phyloP scores from a whole-genome alignment of 805 yeast genomes.

The Myxozyma sirexii region DNA sequence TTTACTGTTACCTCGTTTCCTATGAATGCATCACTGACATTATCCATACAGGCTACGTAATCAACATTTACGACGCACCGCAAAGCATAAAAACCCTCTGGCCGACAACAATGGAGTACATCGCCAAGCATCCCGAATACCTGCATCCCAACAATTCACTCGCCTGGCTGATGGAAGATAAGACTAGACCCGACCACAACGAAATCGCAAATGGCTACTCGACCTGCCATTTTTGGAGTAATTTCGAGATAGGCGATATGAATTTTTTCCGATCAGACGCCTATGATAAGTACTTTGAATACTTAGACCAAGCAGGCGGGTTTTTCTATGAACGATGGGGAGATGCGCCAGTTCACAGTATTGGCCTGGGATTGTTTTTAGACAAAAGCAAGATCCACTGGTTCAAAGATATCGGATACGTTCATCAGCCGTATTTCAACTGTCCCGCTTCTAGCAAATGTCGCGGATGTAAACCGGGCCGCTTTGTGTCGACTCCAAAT shows the following conservation, averaged over 20 bases:
- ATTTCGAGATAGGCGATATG: conserved; percentile 83
- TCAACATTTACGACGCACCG: conserved; percentile 70
- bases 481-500: conserved; percentile 55
- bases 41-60: conserved; percentile 52
- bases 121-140: conserved; percentile 59
- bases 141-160: conserved; percentile 62
- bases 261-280: conserved; percentile 75
- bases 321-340: conserved; percentile 94
- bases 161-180: conserved; percentile 63
- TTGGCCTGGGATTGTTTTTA: conserved; percentile 73
- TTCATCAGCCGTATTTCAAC: conserved; percentile 72
- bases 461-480: conserved; percentile 55
- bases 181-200: conserved; percentile 54
- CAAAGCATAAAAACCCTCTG: conserved; percentile 64
- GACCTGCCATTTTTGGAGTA: conserved; percentile 90
- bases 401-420: conserved; percentile 84
- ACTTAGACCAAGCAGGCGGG: conserved; percentile 70
- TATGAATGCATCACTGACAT: conserved; percentile 38
- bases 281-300: conserved; percentile 63
- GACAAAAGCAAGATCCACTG: conserved; percentile 72
- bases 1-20: conserved; percentile 56
- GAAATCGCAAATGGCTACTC: conserved; percentile 59
- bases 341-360: conserved; percentile 85
- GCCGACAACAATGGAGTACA: conserved; percentile 66
- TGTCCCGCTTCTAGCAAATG: conserved; percentile 68